These are phyloP conservation scores for Arachnopeziza araneosa DNA, from an alignment of 2,329 filamentous ascomycete genomes.

Conservation along the genomic window DNA sequence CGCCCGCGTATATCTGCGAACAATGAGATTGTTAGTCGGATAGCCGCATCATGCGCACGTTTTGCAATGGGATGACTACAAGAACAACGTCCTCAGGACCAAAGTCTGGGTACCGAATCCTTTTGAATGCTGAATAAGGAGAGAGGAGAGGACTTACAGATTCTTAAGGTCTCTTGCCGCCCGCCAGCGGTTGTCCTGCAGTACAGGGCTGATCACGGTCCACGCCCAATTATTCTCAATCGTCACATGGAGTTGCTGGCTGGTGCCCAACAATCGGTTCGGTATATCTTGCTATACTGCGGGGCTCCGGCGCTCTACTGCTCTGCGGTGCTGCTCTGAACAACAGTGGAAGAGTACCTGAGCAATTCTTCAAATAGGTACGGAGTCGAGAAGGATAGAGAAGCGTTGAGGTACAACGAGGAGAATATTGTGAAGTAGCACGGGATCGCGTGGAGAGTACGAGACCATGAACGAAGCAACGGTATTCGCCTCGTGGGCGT, in stretches of 20 bases:
- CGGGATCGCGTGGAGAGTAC: conserved; percentile 25
- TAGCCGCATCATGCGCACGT: conserved; percentile 21
- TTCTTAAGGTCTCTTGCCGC: conserved; percentile 26
- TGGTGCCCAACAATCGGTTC: conserved; percentile 18
- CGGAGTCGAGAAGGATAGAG: conserved; percentile 19
- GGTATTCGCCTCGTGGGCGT: conserved; percentile 23
- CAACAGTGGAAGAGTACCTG: conserved; percentile 13
- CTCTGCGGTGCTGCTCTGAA: conserved; percentile 16
- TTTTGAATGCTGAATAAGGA: conserved; percentile 15
- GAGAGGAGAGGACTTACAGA: conserved; percentile 23
- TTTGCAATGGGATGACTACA: conserved; percentile 20
- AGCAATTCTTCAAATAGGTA: conserved; percentile 12
- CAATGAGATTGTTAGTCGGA: conserved; percentile 27
- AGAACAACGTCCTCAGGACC: conserved; percentile 13
- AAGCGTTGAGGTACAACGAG: conserved; percentile 23
- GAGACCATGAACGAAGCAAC: conserved; percentile 16
- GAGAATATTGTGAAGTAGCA: conserved; percentile 22
- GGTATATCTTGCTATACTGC: conserved; percentile 16
- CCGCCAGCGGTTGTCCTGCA: conserved; percentile 27
- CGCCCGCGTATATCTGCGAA: conserved; percentile 24
- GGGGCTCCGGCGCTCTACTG: conserved; percentile 14
- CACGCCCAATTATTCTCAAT: conserved; percentile 28
- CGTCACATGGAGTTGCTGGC: conserved; percentile 29
- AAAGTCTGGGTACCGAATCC: conserved; percentile 14
- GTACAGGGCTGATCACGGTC: conserved; percentile 32